Evolutionary conservation across 345 rosid species (phyloP).

Genomic region (Bruguiera parviflora): DNA sequence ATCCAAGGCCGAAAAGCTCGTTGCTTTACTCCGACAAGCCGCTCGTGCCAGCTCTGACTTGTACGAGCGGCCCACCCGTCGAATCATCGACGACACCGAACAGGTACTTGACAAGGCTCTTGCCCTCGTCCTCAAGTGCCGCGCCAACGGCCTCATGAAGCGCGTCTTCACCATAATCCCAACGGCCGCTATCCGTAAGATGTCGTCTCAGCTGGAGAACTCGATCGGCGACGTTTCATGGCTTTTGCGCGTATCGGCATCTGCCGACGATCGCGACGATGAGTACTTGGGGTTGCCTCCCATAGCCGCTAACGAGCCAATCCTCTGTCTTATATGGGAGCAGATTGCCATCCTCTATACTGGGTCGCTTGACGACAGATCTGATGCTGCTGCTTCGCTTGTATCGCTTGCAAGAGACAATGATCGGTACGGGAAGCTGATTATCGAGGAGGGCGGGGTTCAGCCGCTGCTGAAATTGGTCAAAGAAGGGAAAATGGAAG

Average conservation of each 20-base stretch:
- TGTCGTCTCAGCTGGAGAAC: conserved; percentile 70
- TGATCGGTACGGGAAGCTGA: conserved; percentile 77
- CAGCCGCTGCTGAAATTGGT: conserved; percentile 65
- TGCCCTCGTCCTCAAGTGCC: conserved; percentile 62
- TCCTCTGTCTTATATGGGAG: conserved; percentile 83
- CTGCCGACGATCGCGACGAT: conserved; percentile 55
- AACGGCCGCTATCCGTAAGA: conserved; percentile 77
- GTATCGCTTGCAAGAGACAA: conserved; percentile 86
- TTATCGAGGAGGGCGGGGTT: conserved; percentile 86
- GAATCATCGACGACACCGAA: conserved; percentile 85
- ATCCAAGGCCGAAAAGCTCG: conserved; percentile 78
- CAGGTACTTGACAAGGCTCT: conserved; percentile 82
- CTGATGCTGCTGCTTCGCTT: conserved; percentile 85
- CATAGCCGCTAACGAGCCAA: conserved; percentile 93
- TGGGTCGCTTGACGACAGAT: conserved; percentile 57
- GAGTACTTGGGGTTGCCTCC: conserved; percentile 89
- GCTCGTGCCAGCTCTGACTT: conserved; percentile 85
- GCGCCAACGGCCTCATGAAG: conserved; percentile 72
- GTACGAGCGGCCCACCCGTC: conserved; percentile 91
- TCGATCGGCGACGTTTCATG: conserved; percentile 92
- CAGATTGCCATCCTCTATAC: conserved; percentile 76
- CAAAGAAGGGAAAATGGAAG: conserved; percentile 77
- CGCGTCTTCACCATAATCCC: conserved; percentile 83
- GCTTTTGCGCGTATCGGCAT: conserved; percentile 74
- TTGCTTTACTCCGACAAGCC: conserved; percentile 78